Evolutionary conservation across 495 filamentous ascomycete genomes (phyloP).

Genomic region (Chaetomidium leptoderma): DNA sequence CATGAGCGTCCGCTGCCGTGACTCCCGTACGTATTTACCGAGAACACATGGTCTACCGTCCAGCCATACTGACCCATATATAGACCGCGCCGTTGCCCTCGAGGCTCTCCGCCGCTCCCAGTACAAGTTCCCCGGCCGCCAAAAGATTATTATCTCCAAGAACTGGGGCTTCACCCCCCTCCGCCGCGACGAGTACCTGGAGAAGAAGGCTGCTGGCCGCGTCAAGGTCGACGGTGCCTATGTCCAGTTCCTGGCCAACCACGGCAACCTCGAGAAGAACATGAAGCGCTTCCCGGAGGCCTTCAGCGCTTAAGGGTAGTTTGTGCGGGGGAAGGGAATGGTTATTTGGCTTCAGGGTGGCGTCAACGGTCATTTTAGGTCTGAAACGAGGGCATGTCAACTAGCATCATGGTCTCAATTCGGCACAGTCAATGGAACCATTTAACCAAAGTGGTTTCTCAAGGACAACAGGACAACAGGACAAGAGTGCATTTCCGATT

Average conservation of each 20-base stretch:
- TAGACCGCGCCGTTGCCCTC: slow-evolving; percentile 84
- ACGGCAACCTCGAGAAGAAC: slow-evolving; percentile 80
- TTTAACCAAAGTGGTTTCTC: slow-evolving; percentile 20
- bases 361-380: slow-evolving; percentile 34
- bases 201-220: slow-evolving; percentile 82
- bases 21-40: slow-evolving; percentile 58
- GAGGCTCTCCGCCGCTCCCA: slow-evolving; percentile 97
- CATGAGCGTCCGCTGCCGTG: slow-evolving; percentile 92
- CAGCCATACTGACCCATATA: slow-evolving; percentile 26
- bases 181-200: slow-evolving; percentile 91
- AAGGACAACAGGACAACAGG: slow-evolving; percentile 13
- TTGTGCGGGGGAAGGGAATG: slow-evolving; percentile 35
- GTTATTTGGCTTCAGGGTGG: slow-evolving; percentile 34
- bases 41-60: neutral
- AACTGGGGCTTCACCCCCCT: slow-evolving; percentile 99
- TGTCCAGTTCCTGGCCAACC: slow-evolving; percentile 93
- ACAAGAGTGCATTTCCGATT: slow-evolving; percentile 4
- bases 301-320: slow-evolving; percentile 54
- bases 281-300: slow-evolving; percentile 89
- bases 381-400: slow-evolving; percentile 33
- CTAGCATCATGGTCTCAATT: slow-evolving; percentile 26
- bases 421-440: slow-evolving; percentile 35
- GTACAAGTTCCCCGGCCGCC: slow-evolving; percentile 99
- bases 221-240: slow-evolving; percentile 96
- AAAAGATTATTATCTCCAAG: slow-evolving; percentile 99